Conservation (phyloP, 2,329 filamentous ascomycete genomes). For the Penicillium expansum region DNA sequence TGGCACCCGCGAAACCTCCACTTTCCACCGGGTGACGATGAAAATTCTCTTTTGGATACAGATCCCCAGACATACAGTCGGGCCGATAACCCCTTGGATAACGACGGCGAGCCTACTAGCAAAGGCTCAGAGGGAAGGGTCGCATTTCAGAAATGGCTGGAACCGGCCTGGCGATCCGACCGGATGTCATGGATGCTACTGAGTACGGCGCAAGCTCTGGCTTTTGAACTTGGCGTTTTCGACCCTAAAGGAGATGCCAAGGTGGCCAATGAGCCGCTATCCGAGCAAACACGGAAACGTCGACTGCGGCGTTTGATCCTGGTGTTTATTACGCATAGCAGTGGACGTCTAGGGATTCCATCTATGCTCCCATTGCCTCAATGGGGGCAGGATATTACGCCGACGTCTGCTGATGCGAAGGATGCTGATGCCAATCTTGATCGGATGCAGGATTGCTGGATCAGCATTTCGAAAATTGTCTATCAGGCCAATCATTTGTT, state of each 20-base stretch:
- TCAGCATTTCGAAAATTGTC: constrained; percentile 89
- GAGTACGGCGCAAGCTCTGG: constrained; percentile 83
- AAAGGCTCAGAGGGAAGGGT: constrained; percentile 70
- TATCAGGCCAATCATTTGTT: constrained; percentile 83
- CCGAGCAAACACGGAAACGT: constrained; percentile 72
- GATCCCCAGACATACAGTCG: constrained; percentile 65
- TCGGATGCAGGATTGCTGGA: constrained; percentile 77
- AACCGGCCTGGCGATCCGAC: constrained; percentile 91
- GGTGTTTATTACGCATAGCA: constrained; percentile 91
- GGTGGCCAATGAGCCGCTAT: constrained; percentile 50
- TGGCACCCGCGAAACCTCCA: constrained; percentile 95
- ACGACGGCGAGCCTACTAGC: constrained; percentile 40
- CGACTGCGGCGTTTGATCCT: constrained; percentile 83
- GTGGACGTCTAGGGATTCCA: constrained; percentile 84
- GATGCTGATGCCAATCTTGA: constrained; percentile 48
- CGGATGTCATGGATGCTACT: constrained; percentile 98
- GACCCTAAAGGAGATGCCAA: constrained; percentile 77
- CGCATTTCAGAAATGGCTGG: constrained; percentile 87
- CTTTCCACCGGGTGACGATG: constrained; percentile 73
- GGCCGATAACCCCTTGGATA: constrained; percentile 47
- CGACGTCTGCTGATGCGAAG: constrained; percentile 29
- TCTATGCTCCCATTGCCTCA: constrained; percentile 74
- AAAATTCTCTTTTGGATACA: constrained; percentile 63
- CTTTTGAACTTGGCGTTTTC: constrained; percentile 93
- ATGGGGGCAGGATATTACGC: constrained; percentile 42